Base-by-base conservation (phyloP, 257 asterid genomes). In the Handroanthus guayacan region DNA sequence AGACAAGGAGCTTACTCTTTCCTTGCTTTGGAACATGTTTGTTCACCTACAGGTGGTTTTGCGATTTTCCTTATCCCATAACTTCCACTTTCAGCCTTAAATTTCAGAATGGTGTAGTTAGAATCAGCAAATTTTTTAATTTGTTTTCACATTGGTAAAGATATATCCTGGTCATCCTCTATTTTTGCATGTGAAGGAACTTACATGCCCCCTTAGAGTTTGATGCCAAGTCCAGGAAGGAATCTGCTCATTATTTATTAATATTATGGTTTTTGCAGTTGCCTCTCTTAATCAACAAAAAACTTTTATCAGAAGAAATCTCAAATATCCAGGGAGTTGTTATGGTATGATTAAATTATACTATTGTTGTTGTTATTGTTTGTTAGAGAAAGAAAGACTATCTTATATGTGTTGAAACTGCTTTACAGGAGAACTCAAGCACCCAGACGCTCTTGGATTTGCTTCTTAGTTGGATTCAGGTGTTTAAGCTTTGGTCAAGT, bases 401-500 rank as follows among this genome's bases (percentile, higher is more conserved):
- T 76, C 77, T 81, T 18, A 81, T 63, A 69, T 60, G 43, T 58
- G 54, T 75, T 45, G 77, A 44, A 52, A 71, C 37, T 76, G 67
- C 34, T 74, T 76, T 79, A 66, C 89, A 92, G 99, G 90, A 89
- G 56, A 75, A 78, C 70, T 72, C 90, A 80, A 88, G 83, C 71
- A 41, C 87, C 78, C 79, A 78, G 70, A 82, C 87, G 50, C 89
- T 79, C 67, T 74, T 91, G 84, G 92, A 89, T 76, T 79, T 91
- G 92, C 97, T 95, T 78, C 90, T 95, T 71, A 60, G 88, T 78
- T 95, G 99, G 99, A 82, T 95, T 80, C 94, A 91, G 99, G 99
- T 95, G 83, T 74, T 58, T 62, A n/a, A n/a, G n/a, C n/a, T n/a
- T n/a, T n/a, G n/a, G n/a, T n/a, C n/a, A n/a, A n/a, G 75, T 52